These are phyloP conservation scores for Polygonum aviculare DNA, from an alignment of 148 eudicot genomes.

Conservation along the genomic window DNA sequence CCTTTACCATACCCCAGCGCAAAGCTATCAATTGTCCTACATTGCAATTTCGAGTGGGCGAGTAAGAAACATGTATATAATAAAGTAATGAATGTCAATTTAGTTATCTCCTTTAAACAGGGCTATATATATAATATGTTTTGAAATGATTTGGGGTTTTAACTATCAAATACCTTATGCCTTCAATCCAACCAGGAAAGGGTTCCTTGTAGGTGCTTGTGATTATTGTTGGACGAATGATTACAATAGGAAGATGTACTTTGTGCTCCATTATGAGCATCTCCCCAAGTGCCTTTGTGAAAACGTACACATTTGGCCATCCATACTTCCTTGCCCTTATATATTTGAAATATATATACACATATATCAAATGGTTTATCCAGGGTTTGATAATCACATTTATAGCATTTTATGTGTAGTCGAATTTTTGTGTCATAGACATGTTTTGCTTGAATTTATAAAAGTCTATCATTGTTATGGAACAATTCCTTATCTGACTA, in stretches of 20 bases:
- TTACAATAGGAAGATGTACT: slow-evolving; percentile 36
- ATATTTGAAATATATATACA: background rate
- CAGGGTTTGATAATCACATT: too few species aligned
- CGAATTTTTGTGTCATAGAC: too few species aligned
- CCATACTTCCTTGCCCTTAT: slow-evolving; percentile 45
- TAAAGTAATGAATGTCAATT: too few species aligned
- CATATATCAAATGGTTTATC: too few species aligned
- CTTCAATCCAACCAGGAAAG: slow-evolving; percentile 76
- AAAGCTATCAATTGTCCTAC: slow-evolving; percentile 29
- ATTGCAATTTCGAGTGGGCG: background rate
- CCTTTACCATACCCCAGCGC: slow-evolving; percentile 34
- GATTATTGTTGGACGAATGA: slow-evolving; percentile 61
- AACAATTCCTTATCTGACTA: too few species aligned
- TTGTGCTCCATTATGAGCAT: slow-evolving; percentile 46
- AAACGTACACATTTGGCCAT: slow-evolving; percentile 65
- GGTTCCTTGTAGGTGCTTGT: slow-evolving; percentile 67
- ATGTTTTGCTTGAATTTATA: too few species aligned
- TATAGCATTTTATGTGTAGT: too few species aligned
- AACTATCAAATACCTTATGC: slow-evolving; percentile 24
- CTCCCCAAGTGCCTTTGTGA: slow-evolving; percentile 73
- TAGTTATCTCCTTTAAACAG: too few species aligned
- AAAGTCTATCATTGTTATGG: too few species aligned
- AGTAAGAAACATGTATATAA: too few species aligned
- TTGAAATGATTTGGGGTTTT: too few species aligned
- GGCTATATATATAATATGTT: too few species aligned